A percentile compares a stretch with the other conserved stretches of the same genome.
These are phyloP conservation scores for Cytidiella melzeri DNA, from an alignment of 768 basidiomycete genomes.

Conservation along the genomic window DNA sequence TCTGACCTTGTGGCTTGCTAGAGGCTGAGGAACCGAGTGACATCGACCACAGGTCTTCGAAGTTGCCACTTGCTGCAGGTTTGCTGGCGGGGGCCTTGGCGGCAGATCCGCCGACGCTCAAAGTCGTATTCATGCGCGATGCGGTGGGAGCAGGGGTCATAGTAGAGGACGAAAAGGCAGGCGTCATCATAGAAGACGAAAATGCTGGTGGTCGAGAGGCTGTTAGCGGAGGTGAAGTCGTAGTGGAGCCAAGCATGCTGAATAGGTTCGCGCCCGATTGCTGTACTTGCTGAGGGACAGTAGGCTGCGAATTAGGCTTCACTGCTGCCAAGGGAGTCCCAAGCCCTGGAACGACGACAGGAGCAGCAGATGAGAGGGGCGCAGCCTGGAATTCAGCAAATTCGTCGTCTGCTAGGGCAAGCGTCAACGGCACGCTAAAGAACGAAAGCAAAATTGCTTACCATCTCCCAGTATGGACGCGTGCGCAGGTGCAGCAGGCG, in stretches of 20 bases:
- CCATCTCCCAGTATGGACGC: background rate
- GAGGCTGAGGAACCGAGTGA: constrained; percentile 42
- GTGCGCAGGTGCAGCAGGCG: constrained; percentile 29
- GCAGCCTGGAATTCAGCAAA: constrained; percentile 84
- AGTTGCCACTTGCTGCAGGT: constrained; percentile 44
- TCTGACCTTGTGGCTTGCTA: constrained; percentile 21
- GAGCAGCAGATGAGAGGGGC: constrained; percentile 37
- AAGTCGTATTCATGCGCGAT: constrained; percentile 21
- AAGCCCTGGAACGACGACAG: constrained; percentile 17
- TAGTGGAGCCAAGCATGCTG: constrained; percentile 7
- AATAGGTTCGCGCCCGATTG: constrained; percentile 5
- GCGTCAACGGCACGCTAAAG: no score
- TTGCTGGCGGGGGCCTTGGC: constrained; percentile 27
- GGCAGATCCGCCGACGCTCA: constrained; percentile 14
- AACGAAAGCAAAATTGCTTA: no score
- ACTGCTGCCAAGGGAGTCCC: constrained; percentile 29
- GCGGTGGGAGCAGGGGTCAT: constrained; percentile 22
- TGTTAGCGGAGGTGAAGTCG: constrained; percentile 6
- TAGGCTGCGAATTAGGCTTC: constrained; percentile 11
- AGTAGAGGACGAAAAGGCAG: constrained; percentile 14
- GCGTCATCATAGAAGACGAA: constrained; percentile 5
- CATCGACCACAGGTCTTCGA: constrained; percentile 88
- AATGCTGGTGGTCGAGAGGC: constrained; percentile 7
- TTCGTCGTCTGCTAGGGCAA: constrained; percentile 77
- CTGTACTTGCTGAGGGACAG: constrained; percentile 9